Conservation (phyloP, 441 rosid genomes). For the Gossypium schwendimanii region DNA sequence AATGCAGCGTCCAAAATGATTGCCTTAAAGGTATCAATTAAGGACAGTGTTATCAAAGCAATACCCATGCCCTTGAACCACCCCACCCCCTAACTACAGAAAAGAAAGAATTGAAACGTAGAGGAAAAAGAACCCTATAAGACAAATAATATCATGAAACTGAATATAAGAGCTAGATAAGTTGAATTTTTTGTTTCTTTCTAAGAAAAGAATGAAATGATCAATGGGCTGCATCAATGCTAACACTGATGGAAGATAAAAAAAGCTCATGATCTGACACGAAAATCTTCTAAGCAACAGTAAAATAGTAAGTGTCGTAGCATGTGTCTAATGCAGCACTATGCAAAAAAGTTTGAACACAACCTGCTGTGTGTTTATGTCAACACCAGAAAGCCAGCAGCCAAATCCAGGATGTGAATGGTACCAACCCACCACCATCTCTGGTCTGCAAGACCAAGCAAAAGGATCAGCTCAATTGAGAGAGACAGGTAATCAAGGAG, state of each 20-base stretch:
- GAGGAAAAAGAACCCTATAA: background rate
- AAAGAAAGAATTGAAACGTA: background rate
- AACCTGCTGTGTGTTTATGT: constrained; percentile 97
- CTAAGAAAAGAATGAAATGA: background rate
- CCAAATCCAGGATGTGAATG: constrained; percentile 99
- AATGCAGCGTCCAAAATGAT: background rate
- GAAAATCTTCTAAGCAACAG: background rate
- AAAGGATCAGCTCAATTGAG: background rate
- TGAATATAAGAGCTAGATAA: background rate
- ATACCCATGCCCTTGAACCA: background rate
- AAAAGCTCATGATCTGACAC: background rate
- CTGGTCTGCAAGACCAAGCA: constrained; percentile 58
- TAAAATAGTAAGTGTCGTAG: background rate
- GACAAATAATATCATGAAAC: background rate
- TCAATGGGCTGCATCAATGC: background rate
- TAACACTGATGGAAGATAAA: background rate
- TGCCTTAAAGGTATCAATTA: background rate
- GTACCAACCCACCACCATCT: constrained; percentile 99
- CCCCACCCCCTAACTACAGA: background rate
- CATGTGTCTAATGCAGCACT: background rate
- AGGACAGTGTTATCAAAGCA: background rate
- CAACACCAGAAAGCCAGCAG: constrained; percentile 99
- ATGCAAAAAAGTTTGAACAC: background rate
- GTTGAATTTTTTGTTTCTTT: background rate
- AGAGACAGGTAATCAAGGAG: background rate